A percentile compares a stretch with the other conserved stretches of the same genome.
Evolutionary conservation across 225 moss, liverwort and hornwort genomes (phyloP).

Genomic region (Marchantia paleacea): DNA sequence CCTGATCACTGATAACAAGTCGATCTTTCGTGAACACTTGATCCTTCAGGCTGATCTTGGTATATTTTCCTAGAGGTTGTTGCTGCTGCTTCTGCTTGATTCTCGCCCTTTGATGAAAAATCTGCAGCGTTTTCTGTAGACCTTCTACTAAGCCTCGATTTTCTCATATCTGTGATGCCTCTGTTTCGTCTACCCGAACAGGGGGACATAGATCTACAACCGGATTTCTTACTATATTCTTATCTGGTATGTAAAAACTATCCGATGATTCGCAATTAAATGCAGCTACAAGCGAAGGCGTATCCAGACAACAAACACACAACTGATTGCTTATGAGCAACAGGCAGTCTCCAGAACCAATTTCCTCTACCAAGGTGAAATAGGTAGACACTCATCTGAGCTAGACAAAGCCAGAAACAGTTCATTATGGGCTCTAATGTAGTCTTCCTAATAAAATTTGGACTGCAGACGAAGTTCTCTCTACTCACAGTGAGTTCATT

Average conservation of each 20-base stretch:
- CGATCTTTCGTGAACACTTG: neutral
- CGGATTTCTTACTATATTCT: too few species aligned
- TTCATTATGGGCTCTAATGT: neutral
- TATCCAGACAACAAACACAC: neutral
- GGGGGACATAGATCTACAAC: neutral
- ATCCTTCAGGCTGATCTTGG: neutral
- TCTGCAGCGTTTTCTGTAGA: neutral
- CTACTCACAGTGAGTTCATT: neutral
- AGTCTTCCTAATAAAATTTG: neutral
- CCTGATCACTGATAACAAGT: neutral
- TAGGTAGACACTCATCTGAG: neutral
- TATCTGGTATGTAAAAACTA: too few species aligned
- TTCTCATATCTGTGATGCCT: neutral
- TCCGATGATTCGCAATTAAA: neutral
- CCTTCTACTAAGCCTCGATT: neutral
- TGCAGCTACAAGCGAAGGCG: neutral
- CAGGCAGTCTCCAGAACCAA: neutral
- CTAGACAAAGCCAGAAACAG: neutral
- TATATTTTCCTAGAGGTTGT: neutral
- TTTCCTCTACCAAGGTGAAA: neutral
- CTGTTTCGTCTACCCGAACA: neutral
- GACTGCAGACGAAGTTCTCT: neutral
- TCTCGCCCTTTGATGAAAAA: neutral
- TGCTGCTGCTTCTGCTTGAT: neutral
- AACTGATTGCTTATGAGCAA: neutral